Evolutionary conservation across 1,284 basidiomycete genomes (phyloP).

Genomic region (Schizophyllum amplum): DNA sequence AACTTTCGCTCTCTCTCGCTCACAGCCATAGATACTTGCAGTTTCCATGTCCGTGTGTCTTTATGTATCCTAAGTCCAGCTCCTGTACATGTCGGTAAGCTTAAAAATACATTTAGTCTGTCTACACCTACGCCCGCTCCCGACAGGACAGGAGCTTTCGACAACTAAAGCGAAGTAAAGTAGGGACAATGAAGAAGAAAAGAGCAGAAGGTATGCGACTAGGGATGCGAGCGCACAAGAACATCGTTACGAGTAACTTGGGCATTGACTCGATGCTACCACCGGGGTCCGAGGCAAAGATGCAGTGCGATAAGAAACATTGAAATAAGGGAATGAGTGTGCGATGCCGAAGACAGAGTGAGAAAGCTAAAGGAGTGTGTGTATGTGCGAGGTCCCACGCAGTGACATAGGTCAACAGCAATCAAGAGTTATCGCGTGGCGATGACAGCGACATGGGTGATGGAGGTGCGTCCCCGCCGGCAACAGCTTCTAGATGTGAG

Average conservation of each 20-base stretch:
- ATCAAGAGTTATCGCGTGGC: too few species aligned
- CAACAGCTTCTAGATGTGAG: slow-evolving; percentile 71
- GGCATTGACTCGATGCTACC: slow-evolving; percentile 3
- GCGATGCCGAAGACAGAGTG: slow-evolving; percentile 9
- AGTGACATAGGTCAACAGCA: slow-evolving; percentile 47
- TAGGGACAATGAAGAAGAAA: slow-evolving; percentile 6
- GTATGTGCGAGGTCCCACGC: slow-evolving; percentile 65
- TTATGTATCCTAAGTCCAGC: too few species aligned
- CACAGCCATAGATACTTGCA: too few species aligned
- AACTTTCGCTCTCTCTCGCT: too few species aligned
- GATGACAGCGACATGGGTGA: too few species aligned
- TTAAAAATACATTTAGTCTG: slow-evolving; percentile 49
- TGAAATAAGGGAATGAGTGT: slow-evolving; percentile 15
- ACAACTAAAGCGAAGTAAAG: slow-evolving; percentile 32
- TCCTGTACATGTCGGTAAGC: slow-evolving; percentile 18
- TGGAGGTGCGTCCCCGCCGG: slow-evolving; percentile 41
- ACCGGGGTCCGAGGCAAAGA: slow-evolving; percentile 12
- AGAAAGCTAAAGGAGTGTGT: slow-evolving; percentile 25
- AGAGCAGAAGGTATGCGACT: slow-evolving; percentile 12
- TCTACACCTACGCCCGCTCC: slow-evolving; percentile 41
- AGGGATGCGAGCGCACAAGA: slow-evolving; percentile 6
- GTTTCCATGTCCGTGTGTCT: too few species aligned
- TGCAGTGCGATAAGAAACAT: slow-evolving; percentile 11
- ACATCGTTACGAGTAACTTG: slow-evolving; percentile 10
- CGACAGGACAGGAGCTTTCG: slow-evolving; percentile 23